Evolutionary conservation across 1,284 basidiomycete species (phyloP).

Genomic region (Mycosarcoma maydis): DNA sequence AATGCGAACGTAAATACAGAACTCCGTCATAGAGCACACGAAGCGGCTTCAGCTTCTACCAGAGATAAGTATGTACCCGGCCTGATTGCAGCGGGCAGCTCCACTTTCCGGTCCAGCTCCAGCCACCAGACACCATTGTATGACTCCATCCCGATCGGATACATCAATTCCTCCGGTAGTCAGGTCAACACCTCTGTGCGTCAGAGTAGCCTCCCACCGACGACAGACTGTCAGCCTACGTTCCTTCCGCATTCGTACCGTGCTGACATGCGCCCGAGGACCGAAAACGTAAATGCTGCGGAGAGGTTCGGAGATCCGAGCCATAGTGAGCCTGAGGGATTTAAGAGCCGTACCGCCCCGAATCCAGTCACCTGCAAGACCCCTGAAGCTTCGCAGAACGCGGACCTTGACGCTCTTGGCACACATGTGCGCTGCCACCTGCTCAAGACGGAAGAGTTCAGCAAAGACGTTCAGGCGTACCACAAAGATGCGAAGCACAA

Average conservation of each 20-base stretch:
- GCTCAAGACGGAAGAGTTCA: not conserved
- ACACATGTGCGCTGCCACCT: conserved; percentile 4
- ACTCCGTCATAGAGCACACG: not conserved
- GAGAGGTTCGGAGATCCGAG: no score
- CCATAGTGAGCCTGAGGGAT: no score
- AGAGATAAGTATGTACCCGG: not conserved
- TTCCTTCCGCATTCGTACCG: no score
- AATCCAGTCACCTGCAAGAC: not conserved
- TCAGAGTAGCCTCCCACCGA: no score
- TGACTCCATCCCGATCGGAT: not conserved
- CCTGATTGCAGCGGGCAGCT: not conserved
- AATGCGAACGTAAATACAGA: not conserved
- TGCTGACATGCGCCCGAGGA: no score
- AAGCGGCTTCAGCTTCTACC: not conserved
- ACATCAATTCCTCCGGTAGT: not conserved
- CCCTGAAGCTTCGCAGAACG: not conserved
- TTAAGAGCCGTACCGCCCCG: not conserved
- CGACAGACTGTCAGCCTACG: no score
- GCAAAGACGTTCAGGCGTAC: not conserved
- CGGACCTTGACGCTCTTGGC: not conserved
- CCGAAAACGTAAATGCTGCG: no score
- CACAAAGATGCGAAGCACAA: not conserved
- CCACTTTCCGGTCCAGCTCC: not conserved
- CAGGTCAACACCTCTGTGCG: not conserved
- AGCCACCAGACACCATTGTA: not conserved